phyloP scores from a whole-genome alignment of 2,329 filamentous ascomycete species.

The Graphiopsis chlorocephala region DNA sequence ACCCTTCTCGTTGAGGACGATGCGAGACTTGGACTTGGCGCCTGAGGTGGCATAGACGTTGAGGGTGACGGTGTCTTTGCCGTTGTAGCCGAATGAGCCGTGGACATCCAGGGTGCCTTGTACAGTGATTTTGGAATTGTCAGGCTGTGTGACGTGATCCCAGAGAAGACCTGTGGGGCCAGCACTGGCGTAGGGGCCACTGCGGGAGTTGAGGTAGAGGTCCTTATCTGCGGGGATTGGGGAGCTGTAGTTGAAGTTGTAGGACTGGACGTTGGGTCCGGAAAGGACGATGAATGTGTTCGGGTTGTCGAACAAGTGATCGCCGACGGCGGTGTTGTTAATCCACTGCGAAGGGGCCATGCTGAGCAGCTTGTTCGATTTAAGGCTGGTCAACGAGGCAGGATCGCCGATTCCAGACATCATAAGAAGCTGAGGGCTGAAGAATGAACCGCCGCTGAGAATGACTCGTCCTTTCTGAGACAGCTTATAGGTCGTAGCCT shows the following conservation, averaged over 20 bases:
- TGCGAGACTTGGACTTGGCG: slow-evolving; percentile 48
- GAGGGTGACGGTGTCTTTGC: slow-evolving; percentile 52
- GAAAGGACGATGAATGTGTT: slow-evolving; percentile 48
- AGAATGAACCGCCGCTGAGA: slow-evolving; percentile 55
- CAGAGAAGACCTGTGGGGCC: slow-evolving; percentile 55
- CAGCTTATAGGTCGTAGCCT: slow-evolving; percentile 32
- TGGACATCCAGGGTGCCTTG: slow-evolving; percentile 55
- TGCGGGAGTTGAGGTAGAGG: slow-evolving; percentile 48
- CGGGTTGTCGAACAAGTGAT: slow-evolving; percentile 53
- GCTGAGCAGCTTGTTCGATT: slow-evolving; percentile 37
- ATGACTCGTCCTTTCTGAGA: slow-evolving; percentile 45
- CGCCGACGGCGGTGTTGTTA: slow-evolving; percentile 49
- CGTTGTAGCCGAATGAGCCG: slow-evolving; percentile 49
- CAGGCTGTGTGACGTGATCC: slow-evolving; percentile 53
- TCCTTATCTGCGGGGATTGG: slow-evolving; percentile 44
- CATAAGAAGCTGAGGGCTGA: slow-evolving; percentile 58
- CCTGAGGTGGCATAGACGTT: slow-evolving; percentile 59
- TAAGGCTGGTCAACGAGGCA: slow-evolving; percentile 36
- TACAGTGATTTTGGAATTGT: slow-evolving; percentile 48
- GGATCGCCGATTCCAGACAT: slow-evolving; percentile 52
- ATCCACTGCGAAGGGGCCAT: slow-evolving; percentile 45
- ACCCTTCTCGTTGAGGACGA: slow-evolving; percentile 56
- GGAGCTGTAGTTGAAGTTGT: slow-evolving; percentile 47
- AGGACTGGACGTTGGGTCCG: slow-evolving; percentile 52
- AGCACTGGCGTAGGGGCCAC: slow-evolving; percentile 54